Conservation (phyloP, 1,284 basidiomycete species). For the Leccinum variabile region DNA sequence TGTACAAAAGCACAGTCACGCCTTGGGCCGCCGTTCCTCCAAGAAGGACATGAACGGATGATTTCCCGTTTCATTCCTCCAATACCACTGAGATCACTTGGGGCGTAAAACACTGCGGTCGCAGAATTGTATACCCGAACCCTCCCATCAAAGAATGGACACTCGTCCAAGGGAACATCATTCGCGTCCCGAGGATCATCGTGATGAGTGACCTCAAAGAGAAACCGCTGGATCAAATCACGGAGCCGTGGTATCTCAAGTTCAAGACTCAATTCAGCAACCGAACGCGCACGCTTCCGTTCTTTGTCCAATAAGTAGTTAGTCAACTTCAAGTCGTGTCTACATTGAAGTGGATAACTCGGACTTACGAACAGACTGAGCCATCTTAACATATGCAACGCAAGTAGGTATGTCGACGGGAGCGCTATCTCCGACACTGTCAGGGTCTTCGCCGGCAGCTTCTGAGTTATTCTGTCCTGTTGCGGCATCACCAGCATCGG, state of each 20-base stretch:
- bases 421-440: neutral
- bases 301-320: too few relatives aligned
- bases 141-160: neutral
- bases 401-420: neutral
- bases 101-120: conserved; percentile 6
- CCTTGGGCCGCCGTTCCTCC: neutral
- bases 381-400: neutral
- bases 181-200: neutral
- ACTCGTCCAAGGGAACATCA: conserved; percentile 5
- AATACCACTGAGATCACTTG: conserved; percentile 8
- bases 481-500: neutral
- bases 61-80: conserved; percentile 6
- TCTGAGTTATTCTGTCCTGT: neutral
- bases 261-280: neutral
- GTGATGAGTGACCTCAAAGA: conserved; percentile 5
- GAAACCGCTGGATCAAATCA: neutral
- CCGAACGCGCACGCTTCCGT: neutral
- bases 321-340: neutral
- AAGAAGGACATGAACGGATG: neutral
- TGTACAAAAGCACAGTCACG: neutral
- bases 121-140: conserved; percentile 11
- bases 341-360: neutral
- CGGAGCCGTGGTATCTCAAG: conserved; percentile 1
- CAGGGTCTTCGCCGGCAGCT: neutral
- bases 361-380: neutral